Evolutionary conservation across 2,329 filamentous ascomycete genomes (phyloP), one percentile per base, ranked within the genome.

Genomic region (Epicoccum sorghinum): DNA sequence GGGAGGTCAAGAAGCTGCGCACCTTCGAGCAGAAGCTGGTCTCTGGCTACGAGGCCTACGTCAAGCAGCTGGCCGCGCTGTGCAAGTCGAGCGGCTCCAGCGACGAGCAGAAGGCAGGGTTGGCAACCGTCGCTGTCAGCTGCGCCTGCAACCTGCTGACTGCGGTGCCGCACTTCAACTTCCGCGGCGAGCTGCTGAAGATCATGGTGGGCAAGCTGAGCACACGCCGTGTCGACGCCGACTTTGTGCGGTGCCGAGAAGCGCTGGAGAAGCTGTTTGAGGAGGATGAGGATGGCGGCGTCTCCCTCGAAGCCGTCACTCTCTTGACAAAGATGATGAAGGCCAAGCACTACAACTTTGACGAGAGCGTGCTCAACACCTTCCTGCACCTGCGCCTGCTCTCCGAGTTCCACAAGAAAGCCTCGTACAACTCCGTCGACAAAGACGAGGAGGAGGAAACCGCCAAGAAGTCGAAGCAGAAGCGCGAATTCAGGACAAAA

Each of bases 291-390:
- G 93, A 98, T 68, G 95, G 95, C 13, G 86, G 89, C 14, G 87
- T 92, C 1, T 91, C 93, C 0, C 82, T 96, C 64, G 95, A 99
- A 72, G 90, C 91, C 0, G 90, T 96, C 9, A 86, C 87, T 0
- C 81, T 96, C 49, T 79, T 99, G 37, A 86, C 91, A 23, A 96
- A 95, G 79, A 96, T 97, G 93, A 93, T 99, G 87, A 96, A 90
- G 77, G 87, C 87, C 1, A 88, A 87, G 62, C 86, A 93, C 54
- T 99, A 90, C 74, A 79, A 86, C 41, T 83, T 97, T 25, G 85
- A 97, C 64, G 93, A 97, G 75, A 88, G 83, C 65, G 89, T 96
- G 0, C 77, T 98, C 49, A 96, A 98, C 72, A 88, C 92, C 1
- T 97, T 99, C 74, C 83, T 99, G 37, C 90, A 93, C 69, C 82